A percentile compares a stretch with the other conserved stretches of the same genome.
These are phyloP conservation scores for Canavalia ensiformis DNA, from an alignment of 306 rosid genomes.

Conservation along the genomic window DNA sequence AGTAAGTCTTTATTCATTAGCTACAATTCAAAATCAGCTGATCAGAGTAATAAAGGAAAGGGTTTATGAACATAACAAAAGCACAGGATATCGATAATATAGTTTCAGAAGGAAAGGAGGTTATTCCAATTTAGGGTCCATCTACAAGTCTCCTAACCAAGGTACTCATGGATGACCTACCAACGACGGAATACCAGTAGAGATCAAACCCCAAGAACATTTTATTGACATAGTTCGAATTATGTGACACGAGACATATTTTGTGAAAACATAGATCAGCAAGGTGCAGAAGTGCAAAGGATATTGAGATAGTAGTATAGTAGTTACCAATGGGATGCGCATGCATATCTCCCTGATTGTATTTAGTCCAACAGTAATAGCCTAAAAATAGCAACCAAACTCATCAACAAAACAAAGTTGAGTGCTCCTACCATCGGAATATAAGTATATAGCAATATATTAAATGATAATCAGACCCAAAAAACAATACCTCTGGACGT, in stretches of 20 bases:
- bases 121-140: too few species aligned
- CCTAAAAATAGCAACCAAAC: conserved; percentile 60
- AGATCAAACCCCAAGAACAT: too few species aligned
- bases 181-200: too few species aligned
- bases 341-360: conserved; percentile 81
- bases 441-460: not conserved
- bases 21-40: conserved; percentile 59
- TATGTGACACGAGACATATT: too few species aligned
- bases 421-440: too few species aligned
- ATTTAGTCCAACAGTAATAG: conserved; percentile 93
- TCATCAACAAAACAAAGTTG: conserved; percentile 28
- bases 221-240: too few species aligned
- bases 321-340: conserved; percentile 89
- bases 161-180: too few species aligned
- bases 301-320: conserved; percentile 35
- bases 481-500: conserved; percentile 81
- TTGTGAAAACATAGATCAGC: not conserved
- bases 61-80: not conserved
- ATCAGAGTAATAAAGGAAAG: conserved; percentile 27
- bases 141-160: too few species aligned
- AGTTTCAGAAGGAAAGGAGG: too few species aligned
- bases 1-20: conserved; percentile 90
- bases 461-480: conserved; percentile 19
- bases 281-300: conserved; percentile 21
- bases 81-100: too few species aligned